Evolutionary conservation across 23 red algal genomes (phyloP).

Genomic region (Gracilariopsis chorda): DNA sequence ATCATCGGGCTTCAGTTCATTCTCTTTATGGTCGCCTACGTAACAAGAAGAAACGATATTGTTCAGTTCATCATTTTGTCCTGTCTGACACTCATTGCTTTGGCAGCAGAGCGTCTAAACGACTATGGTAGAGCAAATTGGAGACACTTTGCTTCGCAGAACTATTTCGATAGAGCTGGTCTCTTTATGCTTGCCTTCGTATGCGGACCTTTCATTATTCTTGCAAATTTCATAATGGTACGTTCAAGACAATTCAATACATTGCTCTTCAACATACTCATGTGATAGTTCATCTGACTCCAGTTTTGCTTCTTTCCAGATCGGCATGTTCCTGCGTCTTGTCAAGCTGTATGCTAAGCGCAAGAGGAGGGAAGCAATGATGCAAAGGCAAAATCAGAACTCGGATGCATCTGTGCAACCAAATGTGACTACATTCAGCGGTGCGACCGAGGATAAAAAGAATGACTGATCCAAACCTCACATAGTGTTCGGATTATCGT

Average conservation of each 20-base stretch:
- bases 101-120: constrained; percentile 34
- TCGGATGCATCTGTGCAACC: too few species aligned
- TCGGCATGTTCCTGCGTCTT: constrained; percentile 9
- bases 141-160: constrained; percentile 44
- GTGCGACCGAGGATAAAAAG: too few species aligned
- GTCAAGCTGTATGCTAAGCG: neutral
- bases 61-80: constrained; percentile 38
- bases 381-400: neutral
- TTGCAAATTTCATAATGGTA: constrained; percentile 67
- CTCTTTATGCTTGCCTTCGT: constrained; percentile 56
- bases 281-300: neutral
- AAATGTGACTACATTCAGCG: too few species aligned
- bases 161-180: constrained; percentile 54
- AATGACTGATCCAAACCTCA: too few species aligned
- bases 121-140: constrained; percentile 10
- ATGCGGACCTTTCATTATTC: constrained; percentile 49
- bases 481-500: too few species aligned
- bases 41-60: constrained; percentile 24
- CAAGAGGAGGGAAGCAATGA: neutral
- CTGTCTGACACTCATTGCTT: constrained; percentile 7
- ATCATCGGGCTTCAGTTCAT: constrained; percentile 12
- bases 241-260: neutral
- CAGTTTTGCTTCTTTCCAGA: neutral
- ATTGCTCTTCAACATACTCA: neutral
- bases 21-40: constrained; percentile 28